Conservation (phyloP, 2,329 filamentous ascomycete genomes). For the Xylaria sp. region DNA sequence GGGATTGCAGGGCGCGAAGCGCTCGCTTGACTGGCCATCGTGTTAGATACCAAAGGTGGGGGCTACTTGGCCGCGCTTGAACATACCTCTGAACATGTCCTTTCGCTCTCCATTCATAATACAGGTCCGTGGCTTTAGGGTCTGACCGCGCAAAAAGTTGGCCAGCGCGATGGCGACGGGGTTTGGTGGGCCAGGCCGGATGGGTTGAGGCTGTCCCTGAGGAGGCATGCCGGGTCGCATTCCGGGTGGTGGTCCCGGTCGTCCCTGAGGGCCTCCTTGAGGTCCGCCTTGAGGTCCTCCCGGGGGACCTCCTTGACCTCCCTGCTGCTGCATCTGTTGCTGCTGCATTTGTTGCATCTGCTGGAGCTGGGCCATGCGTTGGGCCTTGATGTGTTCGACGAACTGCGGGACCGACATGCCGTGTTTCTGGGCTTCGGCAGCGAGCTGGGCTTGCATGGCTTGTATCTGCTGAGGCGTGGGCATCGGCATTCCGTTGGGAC, state of each 20-base stretch:
- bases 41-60: constrained; percentile 35
- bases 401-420: constrained; percentile 89
- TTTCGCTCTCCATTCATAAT: constrained; percentile 96
- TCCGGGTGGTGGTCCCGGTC: constrained; percentile 42
- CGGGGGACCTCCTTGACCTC: constrained; percentile 44
- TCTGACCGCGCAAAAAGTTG: constrained; percentile 83
- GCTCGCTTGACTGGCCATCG: constrained; percentile 84
- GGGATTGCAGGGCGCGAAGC: constrained; percentile 86
- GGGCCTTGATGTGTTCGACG: constrained; percentile 73
- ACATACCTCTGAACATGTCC: constrained; percentile 92
- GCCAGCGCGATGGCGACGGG: constrained; percentile 90
- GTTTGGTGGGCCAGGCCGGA: constrained; percentile 82
- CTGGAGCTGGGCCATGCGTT: constrained; percentile 61
- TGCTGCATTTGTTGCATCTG: constrained; percentile 49
- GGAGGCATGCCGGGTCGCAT: constrained; percentile 47
- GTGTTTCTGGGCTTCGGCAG: constrained; percentile 82
- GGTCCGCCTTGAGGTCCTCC: constrained; percentile 26
- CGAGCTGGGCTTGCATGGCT: constrained; percentile 83
- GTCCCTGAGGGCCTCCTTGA: constrained; percentile 34
- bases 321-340: constrained; percentile 52
- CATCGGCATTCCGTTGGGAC: constrained; percentile 51
- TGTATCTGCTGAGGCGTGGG: constrained; percentile 87
- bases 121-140: constrained; percentile 88
- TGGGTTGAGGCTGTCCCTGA: constrained; percentile 68
- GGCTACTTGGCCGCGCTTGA: constrained; percentile 1